phyloP scores from a whole-genome alignment of 2,329 filamentous ascomycete species.

The Venturia carpophila region DNA sequence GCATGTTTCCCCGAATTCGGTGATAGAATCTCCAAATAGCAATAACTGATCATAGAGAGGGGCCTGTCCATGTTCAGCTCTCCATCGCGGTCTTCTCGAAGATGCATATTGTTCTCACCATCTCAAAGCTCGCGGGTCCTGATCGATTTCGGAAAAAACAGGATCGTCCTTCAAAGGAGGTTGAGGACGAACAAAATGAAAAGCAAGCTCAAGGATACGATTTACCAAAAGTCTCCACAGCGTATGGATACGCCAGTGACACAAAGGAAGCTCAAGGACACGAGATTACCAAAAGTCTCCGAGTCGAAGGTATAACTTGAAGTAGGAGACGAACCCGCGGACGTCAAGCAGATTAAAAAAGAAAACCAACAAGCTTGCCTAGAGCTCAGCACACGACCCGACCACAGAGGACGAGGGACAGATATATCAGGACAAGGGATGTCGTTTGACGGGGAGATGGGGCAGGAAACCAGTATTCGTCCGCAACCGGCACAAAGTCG shows the following conservation, averaged over 20 bases:
- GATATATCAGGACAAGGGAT: not conserved
- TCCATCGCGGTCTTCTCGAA: not conserved
- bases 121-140: not conserved
- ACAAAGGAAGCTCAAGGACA: not conserved
- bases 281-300: too few relatives aligned
- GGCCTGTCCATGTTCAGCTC: constrained; percentile 23
- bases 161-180: not conserved
- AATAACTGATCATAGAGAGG: constrained; percentile 44
- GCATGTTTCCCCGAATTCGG: constrained; percentile 55
- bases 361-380: too few relatives aligned
- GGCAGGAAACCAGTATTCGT: not conserved
- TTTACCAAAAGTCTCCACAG: not conserved
- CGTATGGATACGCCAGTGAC: not conserved
- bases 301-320: too few relatives aligned
- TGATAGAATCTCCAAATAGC: constrained; percentile 84
- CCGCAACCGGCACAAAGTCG: not conserved
- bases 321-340: too few relatives aligned
- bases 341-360: too few relatives aligned
- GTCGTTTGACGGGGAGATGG: not conserved
- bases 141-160: not conserved
- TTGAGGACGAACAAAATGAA: not conserved
- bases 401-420: not conserved
- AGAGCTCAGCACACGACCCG: not conserved
- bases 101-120: not conserved
- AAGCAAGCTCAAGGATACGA: not conserved